Base-by-base conservation (phyloP, 352 stramenopile genomes). In the Phytopythium mirpurense region DNA sequence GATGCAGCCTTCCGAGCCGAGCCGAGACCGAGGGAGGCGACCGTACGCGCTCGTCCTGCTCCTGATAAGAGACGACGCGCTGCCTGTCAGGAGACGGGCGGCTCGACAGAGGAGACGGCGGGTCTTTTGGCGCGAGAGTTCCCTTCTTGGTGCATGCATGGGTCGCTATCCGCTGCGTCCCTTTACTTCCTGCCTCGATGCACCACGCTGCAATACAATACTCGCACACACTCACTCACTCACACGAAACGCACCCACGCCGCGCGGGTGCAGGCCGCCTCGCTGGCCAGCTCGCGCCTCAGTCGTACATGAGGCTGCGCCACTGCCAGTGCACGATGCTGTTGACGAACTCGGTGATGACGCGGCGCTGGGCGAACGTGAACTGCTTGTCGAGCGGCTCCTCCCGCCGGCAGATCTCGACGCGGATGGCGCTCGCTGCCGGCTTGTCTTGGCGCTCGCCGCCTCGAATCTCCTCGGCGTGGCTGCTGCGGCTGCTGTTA, bases 271-370 rank as follows among this genome's bases (percentile, higher is more conserved):
- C n/a, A n/a, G n/a, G n/a, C n/a, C n/a, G n/a, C n/a, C n/a, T n/a
- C n/a, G n/a, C n/a, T n/a, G n/a, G n/a, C n/a, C n/a, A n/a, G 21
- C 24, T 43, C n/a, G 14, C 18, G 21, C n/a, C 18, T 91, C 64
- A 93, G 67, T 93, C 83, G 64, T 93, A 93, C 21, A 93, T 74
- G 47, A 93, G 70, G 62, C 73, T 86, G 15, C 78, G 74, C 85
- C 85, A 95, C 46, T 93, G 85, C 85, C 85, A 95, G 64, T 93
- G 84, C 42, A 93, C 79, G 45, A 93, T 85, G 56, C 68, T 84
- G 62, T 95, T 95, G 34, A 95, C 79, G 59, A 95, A 93, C 47
- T 93, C 80, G 3, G 75, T 72, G 58, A 95, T 89, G 29, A 83
- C 83, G 19, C 83, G 82, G 9, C 85, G 81, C 63, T 95, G 85